Percentiles rank a stretch among this genome's conserved stretches.
These are phyloP conservation scores for Metschnikowia santaceciliae DNA, from an alignment of 805 yeast genomes.

Conservation along the genomic window DNA sequence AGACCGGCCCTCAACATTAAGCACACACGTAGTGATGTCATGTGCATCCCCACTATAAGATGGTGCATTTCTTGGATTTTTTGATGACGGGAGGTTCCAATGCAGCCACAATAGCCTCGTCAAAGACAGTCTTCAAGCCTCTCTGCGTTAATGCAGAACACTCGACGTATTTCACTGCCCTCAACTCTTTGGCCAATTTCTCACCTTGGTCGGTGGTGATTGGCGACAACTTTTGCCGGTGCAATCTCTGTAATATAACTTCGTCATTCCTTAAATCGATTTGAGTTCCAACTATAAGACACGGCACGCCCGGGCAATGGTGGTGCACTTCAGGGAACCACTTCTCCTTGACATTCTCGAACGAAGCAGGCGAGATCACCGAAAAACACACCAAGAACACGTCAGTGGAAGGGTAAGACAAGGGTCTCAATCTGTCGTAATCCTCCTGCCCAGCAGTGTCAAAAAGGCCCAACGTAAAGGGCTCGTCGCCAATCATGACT, in stretches of 20 bases:
- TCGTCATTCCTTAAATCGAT: slow-evolving; percentile 93
- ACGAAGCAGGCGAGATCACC: slow-evolving; percentile 94
- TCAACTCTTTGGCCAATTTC: slow-evolving; percentile 85
- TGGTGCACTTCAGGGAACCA: slow-evolving; percentile 98
- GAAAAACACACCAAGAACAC: slow-evolving; percentile 94
- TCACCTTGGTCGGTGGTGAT: slow-evolving; percentile 86
- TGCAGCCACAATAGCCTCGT: slow-evolving; percentile 97
- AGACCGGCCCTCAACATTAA: neutral
- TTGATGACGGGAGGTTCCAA: slow-evolving; percentile 92
- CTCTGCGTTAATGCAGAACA: slow-evolving; percentile 97
- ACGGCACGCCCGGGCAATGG: slow-evolving; percentile 98
- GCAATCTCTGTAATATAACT: slow-evolving; percentile 81
- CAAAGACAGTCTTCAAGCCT: slow-evolving; percentile 96
- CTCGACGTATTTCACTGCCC: slow-evolving; percentile 95
- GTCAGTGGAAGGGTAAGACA: slow-evolving; percentile 95
- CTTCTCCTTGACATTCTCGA: slow-evolving; percentile 95
- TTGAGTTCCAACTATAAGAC: slow-evolving; percentile 95
- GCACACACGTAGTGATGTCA: neutral
- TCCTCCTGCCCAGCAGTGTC: slow-evolving; percentile 99
- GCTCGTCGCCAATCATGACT: slow-evolving; percentile 96
- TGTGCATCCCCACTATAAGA: slow-evolving; percentile 47
- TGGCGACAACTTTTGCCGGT: slow-evolving; percentile 85
- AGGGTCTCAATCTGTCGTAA: slow-evolving; percentile 94
- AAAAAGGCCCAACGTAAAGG: slow-evolving; percentile 93
- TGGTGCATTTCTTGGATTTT: slow-evolving; percentile 78